These are phyloP conservation scores for Eucalyptus tenuipes DNA, from an alignment of 345 rosid species.

Conservation along the genomic window DNA sequence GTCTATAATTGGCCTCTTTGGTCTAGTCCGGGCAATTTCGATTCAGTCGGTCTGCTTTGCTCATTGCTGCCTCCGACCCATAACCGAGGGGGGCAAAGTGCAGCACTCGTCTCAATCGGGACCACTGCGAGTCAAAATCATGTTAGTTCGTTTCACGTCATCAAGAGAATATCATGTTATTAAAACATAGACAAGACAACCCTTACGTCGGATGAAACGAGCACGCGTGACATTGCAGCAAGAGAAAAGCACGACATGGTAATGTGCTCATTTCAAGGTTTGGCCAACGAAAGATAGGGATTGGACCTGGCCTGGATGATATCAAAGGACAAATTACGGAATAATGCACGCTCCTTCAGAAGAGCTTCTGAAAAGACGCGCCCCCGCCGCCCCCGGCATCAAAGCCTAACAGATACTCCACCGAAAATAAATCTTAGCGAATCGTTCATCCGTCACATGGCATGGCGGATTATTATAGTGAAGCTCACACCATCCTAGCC, in stretches of 20 bases:
- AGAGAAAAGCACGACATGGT: not conserved
- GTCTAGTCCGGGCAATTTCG: rapidly evolving
- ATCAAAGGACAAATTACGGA: not conserved
- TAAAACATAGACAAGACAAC: too few relatives aligned
- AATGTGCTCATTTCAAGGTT: not conserved
- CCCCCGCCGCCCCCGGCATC: not conserved
- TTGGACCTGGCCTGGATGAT: not conserved
- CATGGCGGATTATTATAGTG: not conserved
- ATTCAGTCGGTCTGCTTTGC: not conserved
- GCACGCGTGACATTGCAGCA: too few relatives aligned
- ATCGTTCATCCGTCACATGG: not conserved
- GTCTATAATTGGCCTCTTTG: rapidly evolving
- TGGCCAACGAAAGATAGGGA: not conserved
- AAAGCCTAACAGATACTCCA: not conserved
- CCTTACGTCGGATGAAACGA: too few relatives aligned
- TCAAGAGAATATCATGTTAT: not conserved
- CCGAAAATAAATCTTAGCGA: not conserved
- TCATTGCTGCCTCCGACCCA: too few relatives aligned
- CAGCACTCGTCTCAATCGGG: not conserved
- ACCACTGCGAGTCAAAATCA: not conserved
- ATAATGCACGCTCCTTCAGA: not conserved
- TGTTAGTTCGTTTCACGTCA: not conserved
- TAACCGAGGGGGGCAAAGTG: not conserved
- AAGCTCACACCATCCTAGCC: not conserved
- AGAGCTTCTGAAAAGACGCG: not conserved